These are phyloP conservation scores for Taphrina flavorubra DNA, from an alignment of 1,139 yeast genomes.

Conservation along the genomic window DNA sequence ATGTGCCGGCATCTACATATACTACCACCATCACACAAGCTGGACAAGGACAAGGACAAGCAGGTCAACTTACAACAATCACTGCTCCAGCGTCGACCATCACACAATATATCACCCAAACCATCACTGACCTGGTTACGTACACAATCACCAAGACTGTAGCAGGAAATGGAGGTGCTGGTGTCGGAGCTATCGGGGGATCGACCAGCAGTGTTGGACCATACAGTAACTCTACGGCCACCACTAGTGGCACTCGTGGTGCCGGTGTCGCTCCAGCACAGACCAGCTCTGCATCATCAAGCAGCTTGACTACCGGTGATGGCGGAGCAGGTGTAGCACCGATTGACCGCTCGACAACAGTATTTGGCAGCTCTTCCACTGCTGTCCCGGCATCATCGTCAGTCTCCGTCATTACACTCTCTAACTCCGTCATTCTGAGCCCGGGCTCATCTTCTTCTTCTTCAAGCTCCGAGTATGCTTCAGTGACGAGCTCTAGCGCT, in stretches of 20 bases:
- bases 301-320: not conserved
- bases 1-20: not conserved
- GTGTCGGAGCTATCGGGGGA: not conserved
- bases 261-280: constrained; percentile 13
- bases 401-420: not conserved
- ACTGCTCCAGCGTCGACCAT: constrained; percentile 17
- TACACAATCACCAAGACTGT: not conserved
- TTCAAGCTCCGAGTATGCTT: not conserved
- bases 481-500: not conserved
- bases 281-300: not conserved
- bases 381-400: not conserved
- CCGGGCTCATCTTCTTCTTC: not conserved
- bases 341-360: not conserved
- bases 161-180: constrained; percentile 7
- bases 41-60: constrained; percentile 6
- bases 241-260: not conserved
- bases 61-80: constrained; percentile 6
- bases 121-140: constrained; percentile 8
- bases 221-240: constrained; percentile 2
- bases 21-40: not conserved
- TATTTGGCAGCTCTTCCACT: too few species aligned
- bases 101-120: not conserved
- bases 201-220: constrained; percentile 2
- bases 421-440: not conserved
- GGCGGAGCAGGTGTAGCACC: constrained; percentile 9